Percentiles rank a stretch among this genome's conserved stretches.
Evolutionary conservation across 2,329 filamentous ascomycete genomes (phyloP).

Genomic region (Pseudogymnoascus sp.): DNA sequence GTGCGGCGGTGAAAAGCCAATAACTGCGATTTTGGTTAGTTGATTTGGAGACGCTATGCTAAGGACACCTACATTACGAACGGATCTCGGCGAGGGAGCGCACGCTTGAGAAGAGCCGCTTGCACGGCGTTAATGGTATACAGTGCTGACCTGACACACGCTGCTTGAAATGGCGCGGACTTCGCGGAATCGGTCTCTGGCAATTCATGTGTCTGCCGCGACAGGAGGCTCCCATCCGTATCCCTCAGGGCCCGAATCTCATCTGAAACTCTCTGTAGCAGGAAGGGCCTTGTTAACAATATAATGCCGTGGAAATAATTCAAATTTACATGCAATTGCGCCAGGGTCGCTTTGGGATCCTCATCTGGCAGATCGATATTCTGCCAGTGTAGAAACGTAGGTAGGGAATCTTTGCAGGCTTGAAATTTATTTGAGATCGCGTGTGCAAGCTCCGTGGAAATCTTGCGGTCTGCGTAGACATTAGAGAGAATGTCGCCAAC

Average conservation of each 20-base stretch:
- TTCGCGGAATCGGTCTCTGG: too few relatives aligned
- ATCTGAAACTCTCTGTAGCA: constrained; percentile 31
- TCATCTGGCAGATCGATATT: constrained; percentile 35
- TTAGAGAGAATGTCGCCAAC: constrained; percentile 10
- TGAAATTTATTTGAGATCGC: constrained; percentile 47
- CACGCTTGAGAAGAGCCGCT: constrained; percentile 34
- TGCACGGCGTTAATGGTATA: constrained; percentile 41
- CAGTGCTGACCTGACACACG: constrained; percentile 42
- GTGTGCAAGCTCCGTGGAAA: constrained; percentile 48
- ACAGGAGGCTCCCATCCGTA: too few relatives aligned
- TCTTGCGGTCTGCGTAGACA: constrained; percentile 19
- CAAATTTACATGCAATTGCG: constrained; percentile 53
- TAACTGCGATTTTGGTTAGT: constrained; percentile 32
- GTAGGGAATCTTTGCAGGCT: constrained; percentile 41
- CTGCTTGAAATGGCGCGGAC: constrained; percentile 33
- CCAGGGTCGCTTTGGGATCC: constrained; percentile 42
- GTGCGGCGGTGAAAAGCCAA: constrained; percentile 45
- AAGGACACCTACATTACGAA: constrained; percentile 43
- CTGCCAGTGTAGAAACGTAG: constrained; percentile 41
- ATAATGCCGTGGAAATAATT: constrained; percentile 55
- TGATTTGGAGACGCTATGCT: too few relatives aligned
- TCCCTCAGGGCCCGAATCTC: too few relatives aligned
- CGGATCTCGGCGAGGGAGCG: constrained; percentile 44
- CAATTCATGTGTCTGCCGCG: too few relatives aligned
- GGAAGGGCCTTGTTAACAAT: constrained; percentile 55